Evolutionary conservation across 1,139 yeast species (phyloP), one percentile per base, ranked within the genome.

Genomic region (Magnusiomyces fungicola): DNA sequence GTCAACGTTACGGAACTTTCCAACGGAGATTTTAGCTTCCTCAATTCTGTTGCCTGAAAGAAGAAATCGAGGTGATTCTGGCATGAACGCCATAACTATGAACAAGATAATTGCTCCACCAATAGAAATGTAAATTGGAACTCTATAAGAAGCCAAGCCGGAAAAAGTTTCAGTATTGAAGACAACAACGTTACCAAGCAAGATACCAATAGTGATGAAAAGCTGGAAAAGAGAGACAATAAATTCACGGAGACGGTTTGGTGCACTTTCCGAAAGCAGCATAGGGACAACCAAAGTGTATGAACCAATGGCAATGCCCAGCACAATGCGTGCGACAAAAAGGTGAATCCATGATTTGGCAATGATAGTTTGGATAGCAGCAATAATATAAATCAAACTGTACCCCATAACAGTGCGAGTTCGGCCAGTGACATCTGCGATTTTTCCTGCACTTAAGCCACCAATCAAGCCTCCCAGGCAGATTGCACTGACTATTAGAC

Each of bases 41-140:
- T 74, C 85, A 48, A 78, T 67, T 53, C 69, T 69, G 54, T 74
- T 78, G 47, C 64, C 69, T 55, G 79, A 76, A 53, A 82, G 74
- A 64, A 75, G 74, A 68, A 69, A 85, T 69, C 94, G 77, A 58
- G 94, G 90, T 38, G 90, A 80, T 68, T 85, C 94, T 51, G 94
- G 94, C 67, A 83, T 77, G 60, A 81, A 70, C 46, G 74, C 58
- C 79, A 83, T 78, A 64, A 86, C 92, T 45, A 65, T 57, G 45
- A 71, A 59, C 33, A 69, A 59, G 22, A 71, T 56, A 54, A 68
- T 49, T 14, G 76, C 74, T 74, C 75, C 73, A 44, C 67, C 66
- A 59, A 75, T 72, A 54, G 73, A 67, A 46, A 75, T 58, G 34
- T 73, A 78, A 6, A 75, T 68, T 51, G 88, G 85, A 56, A 83